Base-by-base conservation (phyloP, 768 basidiomycete genomes). In the Boletus coccyginus region DNA sequence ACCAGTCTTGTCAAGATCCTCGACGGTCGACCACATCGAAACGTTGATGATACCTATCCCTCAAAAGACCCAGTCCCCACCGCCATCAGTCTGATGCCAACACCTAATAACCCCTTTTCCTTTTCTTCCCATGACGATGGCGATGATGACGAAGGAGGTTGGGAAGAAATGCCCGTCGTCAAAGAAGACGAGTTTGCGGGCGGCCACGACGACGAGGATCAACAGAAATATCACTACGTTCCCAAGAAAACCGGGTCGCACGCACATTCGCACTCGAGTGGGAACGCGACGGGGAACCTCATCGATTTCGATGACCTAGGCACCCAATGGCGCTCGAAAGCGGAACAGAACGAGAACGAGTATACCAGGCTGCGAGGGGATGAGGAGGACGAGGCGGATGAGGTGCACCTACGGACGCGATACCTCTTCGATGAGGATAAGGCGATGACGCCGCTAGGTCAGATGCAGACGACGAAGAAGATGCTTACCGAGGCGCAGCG, bases 401-500 rank as follows among this genome's bases (percentile, higher is more conserved):
- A 97, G 66, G 92, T 98, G n/a, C 91, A 96, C 73, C 77, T 96
- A 70, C 85, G 95, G 61, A 98, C 97, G 33, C 84, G 83, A 70
- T 98, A 95, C 69, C 84, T 99, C 21, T 99, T 99, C 65, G 90
- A 98, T 69, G 96, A 98, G 71, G 93, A 97, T 71, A 92, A 94
- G 74, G 94, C 94, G 46, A 98, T 98, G 95, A 99, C 97, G 0
- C 97, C 97, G 19, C 81, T 99, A 61, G 88, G 86, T 60, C 97
- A 98, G 78, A 98, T 99, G 97, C 96, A 97, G 74, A 86, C 92
- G 46, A 99, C 96, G 59, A 98, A 98, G 84, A 88, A 90, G 62
- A 81, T 99, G 63, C 80, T 99, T 24, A 96, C 94, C 2, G 97
- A 98, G 69, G 93, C 91, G 0, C 97, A 99, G 75, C 83, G 95